Percentiles rank a stretch among this genome's conserved stretches.
These are phyloP conservation scores for Rhodosporidiobolus odoratus DNA, from an alignment of 768 basidiomycete genomes.

Conservation along the genomic window DNA sequence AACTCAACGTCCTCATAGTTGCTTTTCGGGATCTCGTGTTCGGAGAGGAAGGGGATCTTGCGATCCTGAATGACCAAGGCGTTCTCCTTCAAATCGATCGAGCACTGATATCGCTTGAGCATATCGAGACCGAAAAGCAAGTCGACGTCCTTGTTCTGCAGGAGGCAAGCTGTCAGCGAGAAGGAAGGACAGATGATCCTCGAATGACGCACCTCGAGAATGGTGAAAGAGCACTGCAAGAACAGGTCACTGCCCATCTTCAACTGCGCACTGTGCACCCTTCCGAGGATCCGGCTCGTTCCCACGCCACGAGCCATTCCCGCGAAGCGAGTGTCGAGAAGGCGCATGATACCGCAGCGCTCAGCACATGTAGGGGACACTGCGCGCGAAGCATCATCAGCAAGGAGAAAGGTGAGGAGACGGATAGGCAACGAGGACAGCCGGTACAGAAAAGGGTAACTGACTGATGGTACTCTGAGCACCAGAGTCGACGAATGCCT, in stretches of 20 bases:
- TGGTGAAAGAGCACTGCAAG: conserved; percentile 85
- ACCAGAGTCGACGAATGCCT: conserved; percentile 97
- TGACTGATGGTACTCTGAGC: conserved; percentile 94
- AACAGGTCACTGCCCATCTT: conserved; percentile 69
- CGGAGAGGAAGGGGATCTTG: conserved; percentile 80
- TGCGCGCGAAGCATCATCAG: neutral
- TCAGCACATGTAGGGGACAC: conserved; percentile 22
- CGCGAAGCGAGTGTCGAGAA: conserved; percentile 76
- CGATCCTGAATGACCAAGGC: conserved; percentile 87
- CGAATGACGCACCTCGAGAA: conserved; percentile 68
- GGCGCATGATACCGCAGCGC: conserved; percentile 72
- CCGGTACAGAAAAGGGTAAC: conserved; percentile 42
- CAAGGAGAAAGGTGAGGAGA: neutral
- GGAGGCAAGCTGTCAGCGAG: neutral
- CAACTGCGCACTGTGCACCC: conserved; percentile 88
- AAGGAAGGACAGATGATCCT: neutral
- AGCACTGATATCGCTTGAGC: conserved; percentile 94
- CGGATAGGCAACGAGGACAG: neutral
- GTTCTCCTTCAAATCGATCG: conserved; percentile 84
- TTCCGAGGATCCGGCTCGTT: conserved; percentile 85
- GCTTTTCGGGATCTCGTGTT: conserved; percentile 81
- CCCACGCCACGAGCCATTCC: conserved; percentile 93
- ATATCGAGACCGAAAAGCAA: conserved; percentile 98
- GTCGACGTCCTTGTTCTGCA: conserved; percentile 80
- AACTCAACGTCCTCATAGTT: conserved; percentile 51